These are phyloP conservation scores for Gaeumannomyces tritici DNA, from an alignment of 2,329 filamentous ascomycete species.

Conservation along the genomic window DNA sequence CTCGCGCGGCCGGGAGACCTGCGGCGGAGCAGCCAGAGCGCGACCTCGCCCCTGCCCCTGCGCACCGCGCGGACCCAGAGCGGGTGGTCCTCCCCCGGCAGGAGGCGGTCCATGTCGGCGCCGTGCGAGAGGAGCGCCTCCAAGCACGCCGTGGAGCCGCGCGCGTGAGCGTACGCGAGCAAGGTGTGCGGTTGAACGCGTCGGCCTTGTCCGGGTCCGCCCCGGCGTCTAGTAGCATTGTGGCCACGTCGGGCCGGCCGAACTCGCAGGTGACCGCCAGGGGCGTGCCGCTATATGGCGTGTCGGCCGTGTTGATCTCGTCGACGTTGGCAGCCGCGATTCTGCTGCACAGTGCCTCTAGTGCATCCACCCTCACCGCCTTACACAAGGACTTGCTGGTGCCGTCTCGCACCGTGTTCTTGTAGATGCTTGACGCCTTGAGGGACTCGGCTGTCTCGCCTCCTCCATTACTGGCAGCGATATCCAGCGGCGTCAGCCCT, in stretches of 20 bases:
- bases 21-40: not conserved
- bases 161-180: not conserved
- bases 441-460: not conserved
- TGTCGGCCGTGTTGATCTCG: not conserved
- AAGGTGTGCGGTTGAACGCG: not conserved
- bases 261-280: not conserved
- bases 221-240: not conserved
- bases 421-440: not conserved
- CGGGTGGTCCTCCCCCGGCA: not conserved
- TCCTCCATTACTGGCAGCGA: not conserved
- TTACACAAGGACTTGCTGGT: not conserved
- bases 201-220: not conserved
- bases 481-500: not conserved
- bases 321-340: not conserved
- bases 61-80: not conserved
- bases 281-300: not conserved
- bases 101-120: not conserved
- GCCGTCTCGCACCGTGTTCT: not conserved
- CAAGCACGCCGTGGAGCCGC: not conserved
- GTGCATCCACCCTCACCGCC: not conserved
- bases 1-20: too few species aligned
- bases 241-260: not conserved
- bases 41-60: not conserved
- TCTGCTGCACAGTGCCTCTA: not conserved
- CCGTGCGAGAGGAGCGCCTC: not conserved